A percentile compares a stretch with the other conserved stretches of the same genome.
phyloP scores from a whole-genome alignment of 2,329 filamentous ascomycete species.

The Massarina eburnea region DNA sequence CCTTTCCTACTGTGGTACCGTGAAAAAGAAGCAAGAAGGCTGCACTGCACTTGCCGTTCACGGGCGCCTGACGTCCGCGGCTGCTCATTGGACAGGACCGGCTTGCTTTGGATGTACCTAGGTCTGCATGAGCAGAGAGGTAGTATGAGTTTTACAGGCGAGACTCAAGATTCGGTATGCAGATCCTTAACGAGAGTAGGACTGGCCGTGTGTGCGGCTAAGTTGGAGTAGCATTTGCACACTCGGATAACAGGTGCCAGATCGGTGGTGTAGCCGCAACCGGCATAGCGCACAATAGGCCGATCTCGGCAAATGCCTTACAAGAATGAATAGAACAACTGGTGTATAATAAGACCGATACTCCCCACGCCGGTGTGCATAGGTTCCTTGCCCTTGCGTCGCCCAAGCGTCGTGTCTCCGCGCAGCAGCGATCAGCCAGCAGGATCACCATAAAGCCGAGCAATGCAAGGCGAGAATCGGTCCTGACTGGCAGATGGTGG shows the following conservation, averaged over 20 bases:
- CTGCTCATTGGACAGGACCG: too few species aligned
- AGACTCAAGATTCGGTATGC: slow-evolving; percentile 10
- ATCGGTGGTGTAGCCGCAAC: slow-evolving; percentile 27
- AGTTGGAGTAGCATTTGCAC: slow-evolving; percentile 19
- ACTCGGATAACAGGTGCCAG: slow-evolving; percentile 12
- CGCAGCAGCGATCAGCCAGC: slow-evolving; percentile 4
- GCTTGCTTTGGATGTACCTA: neutral
- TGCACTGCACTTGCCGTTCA: slow-evolving; percentile 1
- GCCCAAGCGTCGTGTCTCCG: neutral
- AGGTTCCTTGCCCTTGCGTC: neutral
- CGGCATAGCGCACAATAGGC: slow-evolving; percentile 17
- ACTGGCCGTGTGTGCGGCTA: slow-evolving; percentile 14
- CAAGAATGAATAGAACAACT: slow-evolving; percentile 13
- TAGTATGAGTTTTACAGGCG: slow-evolving; percentile 15
- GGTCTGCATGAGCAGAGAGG: neutral
- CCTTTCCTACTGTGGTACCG: neutral
- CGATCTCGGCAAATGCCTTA: slow-evolving; percentile 20
- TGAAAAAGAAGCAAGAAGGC: too few species aligned
- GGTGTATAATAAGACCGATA: slow-evolving; percentile 23
- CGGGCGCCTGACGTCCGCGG: slow-evolving; percentile 8
- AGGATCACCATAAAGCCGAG: slow-evolving; percentile 6
- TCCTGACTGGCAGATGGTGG: slow-evolving; percentile 16
- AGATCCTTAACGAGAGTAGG: slow-evolving; percentile 12
- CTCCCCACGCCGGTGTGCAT: slow-evolving; percentile 13
- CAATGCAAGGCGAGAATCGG: slow-evolving; percentile 13